These are phyloP conservation scores for Eremomyces bilateralis DNA, from an alignment of 495 filamentous ascomycete species.

Conservation along the genomic window DNA sequence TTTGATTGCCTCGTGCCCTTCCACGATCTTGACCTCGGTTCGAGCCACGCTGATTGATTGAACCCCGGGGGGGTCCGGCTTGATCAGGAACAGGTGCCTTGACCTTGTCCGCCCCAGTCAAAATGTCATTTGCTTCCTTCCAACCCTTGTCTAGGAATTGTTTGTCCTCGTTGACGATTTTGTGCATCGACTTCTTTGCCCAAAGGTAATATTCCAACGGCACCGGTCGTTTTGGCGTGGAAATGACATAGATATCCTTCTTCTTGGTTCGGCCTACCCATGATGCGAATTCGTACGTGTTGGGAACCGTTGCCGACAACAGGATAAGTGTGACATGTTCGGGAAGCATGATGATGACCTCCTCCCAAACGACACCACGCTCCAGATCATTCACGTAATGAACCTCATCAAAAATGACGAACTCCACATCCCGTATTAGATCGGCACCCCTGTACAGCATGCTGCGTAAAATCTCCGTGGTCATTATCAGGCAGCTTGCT, in stretches of 20 bases:
- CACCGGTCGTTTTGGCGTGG: constrained; percentile 83
- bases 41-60: too few relatives aligned
- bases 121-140: constrained; percentile 75
- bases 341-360: constrained; percentile 98
- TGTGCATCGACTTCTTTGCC: constrained; percentile 76
- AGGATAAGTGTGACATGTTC: constrained; percentile 90
- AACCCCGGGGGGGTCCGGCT: constrained; percentile 8
- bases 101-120: constrained; percentile 63
- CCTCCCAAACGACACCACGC: constrained; percentile 95
- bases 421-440: constrained; percentile 90
- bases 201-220: constrained; percentile 92
- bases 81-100: constrained; percentile 30
- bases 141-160: constrained; percentile 73
- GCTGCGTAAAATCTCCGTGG: constrained; percentile 89
- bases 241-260: constrained; percentile 98
- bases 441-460: constrained; percentile 97
- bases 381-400: constrained; percentile 98
- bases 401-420: constrained; percentile 97
- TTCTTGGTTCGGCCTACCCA: constrained; percentile 98
- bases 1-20: constrained; percentile 20
- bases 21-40: constrained; percentile 10
- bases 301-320: constrained; percentile 89
- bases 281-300: constrained; percentile 91
- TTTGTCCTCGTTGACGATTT: constrained; percentile 86
- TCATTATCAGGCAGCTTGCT: constrained; percentile 97